Evolutionary conservation across 2,329 filamentous ascomycete species (phyloP), one percentile per base, ranked within the genome.

Genomic region (Xylariomycetidae sp.): DNA sequence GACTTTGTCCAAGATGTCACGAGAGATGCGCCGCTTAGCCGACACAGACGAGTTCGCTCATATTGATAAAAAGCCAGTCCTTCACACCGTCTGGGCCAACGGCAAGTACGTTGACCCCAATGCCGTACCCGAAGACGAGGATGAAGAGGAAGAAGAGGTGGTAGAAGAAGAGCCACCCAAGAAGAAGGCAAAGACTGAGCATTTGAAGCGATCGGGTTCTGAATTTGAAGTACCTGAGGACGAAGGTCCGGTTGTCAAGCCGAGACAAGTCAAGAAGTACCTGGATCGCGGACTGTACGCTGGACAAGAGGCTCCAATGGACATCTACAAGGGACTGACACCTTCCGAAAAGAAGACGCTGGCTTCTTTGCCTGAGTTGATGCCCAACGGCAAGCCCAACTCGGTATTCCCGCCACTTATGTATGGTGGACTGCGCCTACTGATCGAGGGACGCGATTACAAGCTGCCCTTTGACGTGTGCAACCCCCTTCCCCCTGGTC

Each of bases 401-500:
- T 71, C 61, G 37, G 58, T 72, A 10, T 67, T 94, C 44, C 88
- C 87, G 3, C 56, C 84, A 43, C 88, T 88, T 20, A 86, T 94
- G 62, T 94, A 85, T 56, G 77, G 77, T 36, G 86, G 86, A 2
- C 66, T 87, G 40, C 76, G 82, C 31, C 66, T 82, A 34, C 61
- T 96, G 37, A 74, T 88, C 34, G 69, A 75, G 39, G 83, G 83
- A 11, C 74, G 85, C 31, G 81, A 94, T 56, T 97, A 94, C 63
- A 88, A 88, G 59, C 67, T 98, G 18, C 92, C 92, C 0, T 96
- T 80, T 53, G 85, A 95, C 56, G 72, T 95, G 30, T 97, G 90
- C 67, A 85, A 88, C 34, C 90, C 90, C 3, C 74, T 94, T 14
- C 84, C 87, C 4, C 78, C 81, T 2, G 88, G 85, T 31, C 86